phyloP scores from a whole-genome alignment of 2,329 filamentous ascomycete genomes.

The Fusarium compactum region DNA sequence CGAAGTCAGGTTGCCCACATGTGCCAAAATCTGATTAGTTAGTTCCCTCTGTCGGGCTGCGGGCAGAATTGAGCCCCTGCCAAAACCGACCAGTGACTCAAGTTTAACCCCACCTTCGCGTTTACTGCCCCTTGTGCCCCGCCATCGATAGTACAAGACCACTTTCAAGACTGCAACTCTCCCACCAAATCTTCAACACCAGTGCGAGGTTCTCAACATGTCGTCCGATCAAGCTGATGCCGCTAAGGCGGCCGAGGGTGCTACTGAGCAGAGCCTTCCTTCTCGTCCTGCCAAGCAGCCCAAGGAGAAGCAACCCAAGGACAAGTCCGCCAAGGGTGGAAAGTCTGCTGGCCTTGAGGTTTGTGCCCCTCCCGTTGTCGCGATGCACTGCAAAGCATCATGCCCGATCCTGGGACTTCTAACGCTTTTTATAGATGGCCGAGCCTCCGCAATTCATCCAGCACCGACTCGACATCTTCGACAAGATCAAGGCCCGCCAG shows the following conservation, averaged over 20 bases:
- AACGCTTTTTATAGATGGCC: constrained; percentile 51
- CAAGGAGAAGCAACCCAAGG: constrained; percentile 52
- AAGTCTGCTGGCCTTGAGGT: constrained; percentile 70
- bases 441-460: constrained; percentile 80
- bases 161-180: constrained; percentile 40
- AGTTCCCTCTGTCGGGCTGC: background rate
- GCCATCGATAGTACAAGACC: constrained; percentile 40
- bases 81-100: constrained; percentile 49
- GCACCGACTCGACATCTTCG: constrained; percentile 87
- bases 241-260: constrained; percentile 52
- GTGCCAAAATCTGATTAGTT: background rate
- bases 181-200: constrained; percentile 42
- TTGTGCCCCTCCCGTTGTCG: constrained; percentile 25
- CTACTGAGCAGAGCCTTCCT: constrained; percentile 51
- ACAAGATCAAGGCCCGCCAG: constrained; percentile 86
- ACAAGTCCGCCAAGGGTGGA: constrained; percentile 62
- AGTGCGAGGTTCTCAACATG: constrained; percentile 48
- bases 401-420: constrained; percentile 33
- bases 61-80: constrained; percentile 12
- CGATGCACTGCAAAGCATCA: constrained; percentile 13
- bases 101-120: constrained; percentile 50
- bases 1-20: background rate
- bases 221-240: constrained; percentile 54
- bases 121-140: constrained; percentile 51
- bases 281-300: constrained; percentile 54